Base-by-base conservation (phyloP, 2,329 filamentous ascomycete genomes). In the Chaetomium sp. region DNA sequence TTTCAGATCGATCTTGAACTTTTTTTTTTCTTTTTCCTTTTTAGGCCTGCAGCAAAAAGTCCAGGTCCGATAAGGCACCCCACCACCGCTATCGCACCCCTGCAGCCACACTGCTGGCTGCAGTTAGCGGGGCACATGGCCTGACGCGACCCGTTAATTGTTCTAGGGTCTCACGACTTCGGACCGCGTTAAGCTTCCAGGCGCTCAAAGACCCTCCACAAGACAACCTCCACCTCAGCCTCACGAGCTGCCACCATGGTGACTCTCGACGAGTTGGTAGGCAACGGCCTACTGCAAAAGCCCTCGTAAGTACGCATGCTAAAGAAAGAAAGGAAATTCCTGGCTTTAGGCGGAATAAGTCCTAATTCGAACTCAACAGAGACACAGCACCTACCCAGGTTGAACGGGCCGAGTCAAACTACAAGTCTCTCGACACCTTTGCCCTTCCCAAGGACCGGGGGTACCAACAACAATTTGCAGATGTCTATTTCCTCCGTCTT, bases 401-500 rank as follows among this genome's bases (percentile, higher is more conserved):
- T 27, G 74, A 81, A 49, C 85, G 74, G 71, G 47, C 63, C 76
- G 61, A 66, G 44, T 79, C 79, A 7, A 68, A 68, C 54, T 97
- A 96, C 76, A 86, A 83, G 55, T 85, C 92, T 0, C 78, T 95
- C 34, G 74, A 84, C 53, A 87, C 85, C 6, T 97, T 91, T 71
- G 75, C 76, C 49, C 81, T 97, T 8, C 80, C 88, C 32, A 86
- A 80, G 65, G 75, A 80, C 57, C 80, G 80, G 59, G 87, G 91
- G 53, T 99, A 97, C 70, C 79, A 91, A 70, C 94, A 97, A 70
- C 94, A 99, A 73, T 99, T 89, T 80, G 89, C 88, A 60, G 94
- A 99, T 72, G 92, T 97, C 83, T 99, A 99, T 78, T 99, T 96
- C 69, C 71, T 96, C 64, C 88, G 94, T 10, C 80, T 99, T 32